These are phyloP conservation scores for Colletotrichum phormii DNA, from an alignment of 2,329 filamentous ascomycete species.

Conservation along the genomic window DNA sequence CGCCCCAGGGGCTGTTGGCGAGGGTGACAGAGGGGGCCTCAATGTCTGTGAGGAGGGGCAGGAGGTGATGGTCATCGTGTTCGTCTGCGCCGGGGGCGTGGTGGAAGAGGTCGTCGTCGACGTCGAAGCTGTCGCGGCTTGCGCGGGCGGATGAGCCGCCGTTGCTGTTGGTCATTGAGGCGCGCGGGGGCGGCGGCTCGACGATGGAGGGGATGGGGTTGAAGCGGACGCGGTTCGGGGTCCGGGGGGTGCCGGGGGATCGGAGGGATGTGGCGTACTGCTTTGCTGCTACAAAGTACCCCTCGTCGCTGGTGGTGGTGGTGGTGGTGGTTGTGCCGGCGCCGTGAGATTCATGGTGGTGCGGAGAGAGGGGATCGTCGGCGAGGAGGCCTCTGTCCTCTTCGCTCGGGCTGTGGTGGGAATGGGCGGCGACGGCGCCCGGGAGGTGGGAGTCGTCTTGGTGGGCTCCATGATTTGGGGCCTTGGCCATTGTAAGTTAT, in stretches of 20 bases:
- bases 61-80: conserved; percentile 55
- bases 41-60: conserved; percentile 84
- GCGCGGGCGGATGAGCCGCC: conserved; percentile 17
- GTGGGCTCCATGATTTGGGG: conserved; percentile 37
- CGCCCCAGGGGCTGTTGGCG: conserved; percentile 64
- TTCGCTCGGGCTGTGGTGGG: conserved; percentile 24
- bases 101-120: conserved; percentile 37
- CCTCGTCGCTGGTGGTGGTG: conserved; percentile 24
- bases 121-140: conserved; percentile 36
- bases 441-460: conserved; percentile 34
- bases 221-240: conserved; percentile 81
- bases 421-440: conserved; percentile 19
- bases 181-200: conserved; percentile 29
- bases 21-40: conserved; percentile 83
- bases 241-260: conserved; percentile 64
- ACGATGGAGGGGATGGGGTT: conserved; percentile 65
- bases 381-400: conserved; percentile 42
- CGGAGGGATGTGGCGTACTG: conserved; percentile 35
- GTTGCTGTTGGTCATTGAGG: conserved; percentile 33
- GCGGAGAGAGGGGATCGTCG: conserved; percentile 37
- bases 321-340: conserved; percentile 4
- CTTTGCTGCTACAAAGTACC: conserved; percentile 22
- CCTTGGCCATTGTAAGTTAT: conserved; percentile 40
- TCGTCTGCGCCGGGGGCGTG: conserved; percentile 26
- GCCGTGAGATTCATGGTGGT: conserved; percentile 12